phyloP scores from a whole-genome alignment of 257 asterid species.

The Voacanga thouarsii region DNA sequence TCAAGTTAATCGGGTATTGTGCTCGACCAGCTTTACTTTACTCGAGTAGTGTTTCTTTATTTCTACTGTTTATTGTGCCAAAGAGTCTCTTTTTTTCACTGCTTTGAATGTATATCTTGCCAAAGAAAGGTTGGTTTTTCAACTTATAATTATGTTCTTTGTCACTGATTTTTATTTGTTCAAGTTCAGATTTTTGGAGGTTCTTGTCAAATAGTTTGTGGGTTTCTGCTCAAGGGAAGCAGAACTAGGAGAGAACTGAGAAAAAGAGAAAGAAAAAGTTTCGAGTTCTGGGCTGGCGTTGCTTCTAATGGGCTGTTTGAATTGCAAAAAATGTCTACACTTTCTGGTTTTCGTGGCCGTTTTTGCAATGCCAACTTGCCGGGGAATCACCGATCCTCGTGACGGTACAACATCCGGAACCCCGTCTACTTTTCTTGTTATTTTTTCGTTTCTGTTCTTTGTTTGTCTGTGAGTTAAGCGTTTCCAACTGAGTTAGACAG shows the following conservation, averaged over 20 bases:
- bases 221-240: conserved; percentile 14
- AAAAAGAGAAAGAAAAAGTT: conserved; percentile 7
- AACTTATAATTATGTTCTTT: conserved; percentile 10
- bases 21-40: conserved; percentile 46
- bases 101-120: conserved; percentile 1
- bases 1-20: conserved; percentile 37
- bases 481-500: neutral
- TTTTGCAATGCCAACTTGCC: conserved; percentile 35
- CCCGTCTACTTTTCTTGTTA: neutral
- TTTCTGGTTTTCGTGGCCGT: conserved; percentile 37
- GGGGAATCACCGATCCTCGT: conserved; percentile 74
- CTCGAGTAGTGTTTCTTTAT: conserved; percentile 14
- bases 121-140: conserved; percentile 12
- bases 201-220: conserved; percentile 19
- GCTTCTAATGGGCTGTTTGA: conserved; percentile 41
- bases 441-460: neutral
- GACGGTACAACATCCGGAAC: conserved; percentile 50
- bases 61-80: neutral
- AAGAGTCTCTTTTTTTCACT: conserved; percentile 11
- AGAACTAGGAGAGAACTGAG: conserved; percentile 10
- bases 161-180: conserved; percentile 11
- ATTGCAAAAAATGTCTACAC: conserved; percentile 33
- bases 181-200: conserved; percentile 22
- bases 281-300: conserved; percentile 24
- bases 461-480: neutral